Evolutionary conservation across 208 protist genomes (phyloP), one percentile per base, ranked within the genome.

Genomic region (Trypanosoma boissoni): DNA sequence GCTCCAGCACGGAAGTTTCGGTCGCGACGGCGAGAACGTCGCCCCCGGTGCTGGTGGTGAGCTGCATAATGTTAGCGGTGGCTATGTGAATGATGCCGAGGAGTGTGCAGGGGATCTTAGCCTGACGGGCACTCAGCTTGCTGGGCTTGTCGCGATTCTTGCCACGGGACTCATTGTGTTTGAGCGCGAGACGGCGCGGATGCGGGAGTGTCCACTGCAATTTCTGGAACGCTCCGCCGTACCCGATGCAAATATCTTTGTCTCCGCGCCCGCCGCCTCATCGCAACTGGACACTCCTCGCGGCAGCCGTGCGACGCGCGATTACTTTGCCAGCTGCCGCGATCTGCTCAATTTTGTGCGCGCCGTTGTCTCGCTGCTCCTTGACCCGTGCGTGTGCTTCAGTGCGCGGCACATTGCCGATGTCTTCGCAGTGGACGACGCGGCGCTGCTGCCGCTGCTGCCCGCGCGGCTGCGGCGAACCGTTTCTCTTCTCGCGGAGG

Each of bases 231-330:
- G 73, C 10, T 59, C 72, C 41, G 41, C 46, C 9, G 51, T 79
- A 3, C 82, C 86, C 3, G 72, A 86, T 52, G 68, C 69, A 4
- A 78, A 86, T 62, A 74, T 84, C 6, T 80, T 86, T 37, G 70
- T 77, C 20, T 52, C 42, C 3, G 29, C 18, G 26, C 42, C 32
- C 49, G 32, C 12, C 21, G 12, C 32, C 21, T 26, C 28, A 20
- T 6, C 6, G 34, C 6, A 12, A 39, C 6, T 6, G 34, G 34
- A 39, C 12, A 6, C 12, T 24, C 64, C 64, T 16, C 48, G 26
- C 8, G 76, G 80, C 37, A 86, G 80, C 37, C 80, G 80, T 42
- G 69, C 80, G 6, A 71, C 72, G 16, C 75, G 73, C 9, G 69
- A 83, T 24, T 86, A 78, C 45, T 66, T 86, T 50, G 66, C 46